A percentile compares a stretch with the other conserved stretches of the same genome.
phyloP scores from a whole-genome alignment of 2,329 filamentous ascomycete species.

The Xylaria sp. region DNA sequence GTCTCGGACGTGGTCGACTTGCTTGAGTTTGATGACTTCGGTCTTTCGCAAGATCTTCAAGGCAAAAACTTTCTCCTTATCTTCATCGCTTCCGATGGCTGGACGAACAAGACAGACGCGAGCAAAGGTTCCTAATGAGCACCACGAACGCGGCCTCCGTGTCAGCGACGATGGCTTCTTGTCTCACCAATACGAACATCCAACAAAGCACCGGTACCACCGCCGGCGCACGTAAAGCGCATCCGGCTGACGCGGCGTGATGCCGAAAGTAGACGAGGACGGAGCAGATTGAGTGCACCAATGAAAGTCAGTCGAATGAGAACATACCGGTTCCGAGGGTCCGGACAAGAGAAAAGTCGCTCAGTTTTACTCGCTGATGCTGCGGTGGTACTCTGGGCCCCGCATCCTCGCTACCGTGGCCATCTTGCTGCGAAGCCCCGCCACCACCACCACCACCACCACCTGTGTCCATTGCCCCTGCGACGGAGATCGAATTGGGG shows the following conservation, averaged over 20 bases:
- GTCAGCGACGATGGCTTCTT: constrained; percentile 16
- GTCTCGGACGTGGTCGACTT: constrained; percentile 87
- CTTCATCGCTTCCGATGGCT: constrained; percentile 62
- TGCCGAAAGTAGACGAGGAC: neutral
- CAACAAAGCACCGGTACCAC: neutral
- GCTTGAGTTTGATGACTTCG: constrained; percentile 81
- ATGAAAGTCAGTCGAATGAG: neutral
- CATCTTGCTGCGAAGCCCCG: constrained; percentile 35
- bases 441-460: constrained; percentile 32
- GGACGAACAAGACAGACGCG: constrained; percentile 82
- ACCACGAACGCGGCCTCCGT: constrained; percentile 13
- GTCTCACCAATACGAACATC: neutral
- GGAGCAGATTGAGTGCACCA: neutral
- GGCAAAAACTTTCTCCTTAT: constrained; percentile 76
- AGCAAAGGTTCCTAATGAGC: constrained; percentile 75
- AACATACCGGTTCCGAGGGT: constrained; percentile 78
- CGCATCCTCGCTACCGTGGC: constrained; percentile 38
- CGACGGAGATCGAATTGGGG: constrained; percentile 41
- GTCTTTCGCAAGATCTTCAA: constrained; percentile 82
- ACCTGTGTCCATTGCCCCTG: constrained; percentile 36
- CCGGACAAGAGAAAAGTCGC: constrained; percentile 78
- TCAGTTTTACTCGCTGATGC: constrained; percentile 54
- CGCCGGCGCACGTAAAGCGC: constrained; percentile 19
- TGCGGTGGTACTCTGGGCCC: constrained; percentile 47
- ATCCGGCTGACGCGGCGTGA: neutral